Evolutionary conservation across 108 stramenopile species (phyloP), one percentile per base, ranked within the genome.

Genomic region (Skeletonema tropicum): DNA sequence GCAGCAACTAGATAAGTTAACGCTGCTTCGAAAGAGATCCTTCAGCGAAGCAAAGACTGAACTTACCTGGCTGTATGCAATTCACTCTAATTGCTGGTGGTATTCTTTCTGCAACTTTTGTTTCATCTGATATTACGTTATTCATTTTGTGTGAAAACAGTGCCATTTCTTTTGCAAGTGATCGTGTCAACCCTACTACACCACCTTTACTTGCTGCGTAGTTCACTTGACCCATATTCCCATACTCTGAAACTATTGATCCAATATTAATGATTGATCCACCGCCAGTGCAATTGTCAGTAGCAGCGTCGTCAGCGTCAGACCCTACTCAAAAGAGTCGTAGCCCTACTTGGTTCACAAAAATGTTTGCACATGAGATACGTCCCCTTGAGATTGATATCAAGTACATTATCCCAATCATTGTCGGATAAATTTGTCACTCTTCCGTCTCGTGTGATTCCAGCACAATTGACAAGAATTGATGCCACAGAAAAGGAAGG

Each of bases 121-220:
- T 35, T 35, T 35, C 33, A 35, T 35, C 8, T 35, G 31, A 12
- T 33, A 59, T 17, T 1, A 29, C 26, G 26, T 35, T 35, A 7
- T 5, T 7, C 39, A 31, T 30, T 26, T 52, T 33, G 31, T n/a
- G 19, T 57, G 81, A 82, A 12, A 75, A 68, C 31, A 72, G 29
- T 0, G 94, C 94, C 58, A 89, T 77, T 66, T 92, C 94, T 71
- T 92, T 92, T 33, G 94, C 94, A 31, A 90, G 49, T 7, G 91
- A 71, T 71, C 85, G 48, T 31, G 87, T 90, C 46, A 94, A 60
- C 55, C 87, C 89, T 17, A 89, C 57, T 10, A 94, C 90, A 5
- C 91, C 94, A 19, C 89, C 94, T 70, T 94, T 94, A 70, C 89
- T 90, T 31, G 91, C 91, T n/a, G 89, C 82, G 57, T 94, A 94